A percentile compares a stretch with the other conserved stretches of the same genome.
Evolutionary conservation across 176 grass and related monocot genomes (phyloP).

Genomic region (Avena atlantica): DNA sequence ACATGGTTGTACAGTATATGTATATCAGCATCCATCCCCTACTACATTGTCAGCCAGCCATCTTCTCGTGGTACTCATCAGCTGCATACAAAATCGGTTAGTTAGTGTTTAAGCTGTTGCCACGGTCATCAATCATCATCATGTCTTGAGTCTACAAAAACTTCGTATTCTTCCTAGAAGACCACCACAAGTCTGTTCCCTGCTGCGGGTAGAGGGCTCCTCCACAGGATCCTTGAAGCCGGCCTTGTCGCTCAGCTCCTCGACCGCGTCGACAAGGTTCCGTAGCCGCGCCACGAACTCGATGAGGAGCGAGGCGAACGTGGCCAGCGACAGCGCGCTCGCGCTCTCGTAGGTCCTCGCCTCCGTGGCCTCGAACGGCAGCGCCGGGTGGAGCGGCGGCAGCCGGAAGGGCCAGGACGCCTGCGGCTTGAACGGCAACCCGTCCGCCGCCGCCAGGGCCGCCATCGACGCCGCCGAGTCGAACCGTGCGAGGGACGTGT

Average conservation of each 20-base stretch:
- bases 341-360: constrained; percentile 83
- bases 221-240: constrained; percentile 71
- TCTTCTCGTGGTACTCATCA: neutral
- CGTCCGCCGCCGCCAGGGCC: constrained; percentile 12
- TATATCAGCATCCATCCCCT: neutral
- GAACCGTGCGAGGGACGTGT: constrained; percentile 16
- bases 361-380: constrained; percentile 40
- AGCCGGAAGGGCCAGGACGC: constrained; percentile 60
- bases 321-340: constrained; percentile 83
- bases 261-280: constrained; percentile 78
- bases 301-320: constrained; percentile 89
- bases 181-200: constrained; percentile 32
- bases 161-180: constrained; percentile 43
- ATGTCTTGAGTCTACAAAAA: constrained; percentile 40
- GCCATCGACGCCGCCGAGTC: constrained; percentile 39
- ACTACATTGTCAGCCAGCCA: neutral
- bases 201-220: constrained; percentile 46
- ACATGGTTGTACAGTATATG: too few species aligned
- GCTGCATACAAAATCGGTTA: neutral
- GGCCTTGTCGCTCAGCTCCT: constrained; percentile 75
- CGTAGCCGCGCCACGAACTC: constrained; percentile 86
- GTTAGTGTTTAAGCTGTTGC: neutral
- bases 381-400: constrained; percentile 54
- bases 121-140: constrained; percentile 12
- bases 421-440: constrained; percentile 37